Base-by-base conservation (phyloP, 768 basidiomycete genomes). In the Rhodotorula diobovata region DNA sequence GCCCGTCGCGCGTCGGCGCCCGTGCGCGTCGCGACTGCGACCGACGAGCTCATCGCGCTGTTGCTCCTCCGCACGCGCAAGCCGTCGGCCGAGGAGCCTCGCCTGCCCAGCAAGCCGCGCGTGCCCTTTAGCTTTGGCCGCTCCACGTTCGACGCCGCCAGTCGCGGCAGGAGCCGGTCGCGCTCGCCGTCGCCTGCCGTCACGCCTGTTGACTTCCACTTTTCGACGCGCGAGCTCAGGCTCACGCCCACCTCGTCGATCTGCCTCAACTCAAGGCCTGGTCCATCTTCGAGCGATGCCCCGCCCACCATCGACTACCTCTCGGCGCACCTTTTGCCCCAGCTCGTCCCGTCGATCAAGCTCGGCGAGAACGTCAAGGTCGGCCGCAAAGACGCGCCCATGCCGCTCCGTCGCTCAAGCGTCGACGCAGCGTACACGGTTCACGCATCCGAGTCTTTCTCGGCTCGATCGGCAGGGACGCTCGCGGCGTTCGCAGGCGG, bases 241-340 rank as follows among this genome's bases (percentile, higher is more conserved):
- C 61, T 61, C 25, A n/a, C 59, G n/a, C 66, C 46, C 30, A 30
- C 37, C 18, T 35, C 48, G 6, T 20, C 32, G 23, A 37, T 51
- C 41, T 18, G 21, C 16, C n/a, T 64, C 25, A 28, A 23, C 10
- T 10, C 50, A 28, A 10, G 23, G 34, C 55, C 11, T 9, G 7
- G 20, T 12, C 18, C 20, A 12, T 15, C 12, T 5, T 34, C 34
- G 12, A 23, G 6, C 30, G 15, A 5, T 1, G 32, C 28, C 35
- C 51, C 0, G 8, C 50, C 30, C 37, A 9, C 39, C n/a, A 71
- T 68, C 69, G 73, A 74, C 53, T 68, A 41, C 55, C 69, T 74
- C 60, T 66, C 69, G 21, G 46, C 73, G 8, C 66, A 68, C 32
- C 3, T 74, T 39, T 55, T 74, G 9, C 73, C 73, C 6, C 39